These are phyloP conservation scores for Linderniella brevidens DNA, from an alignment of 257 asterid genomes.

Conservation along the genomic window DNA sequence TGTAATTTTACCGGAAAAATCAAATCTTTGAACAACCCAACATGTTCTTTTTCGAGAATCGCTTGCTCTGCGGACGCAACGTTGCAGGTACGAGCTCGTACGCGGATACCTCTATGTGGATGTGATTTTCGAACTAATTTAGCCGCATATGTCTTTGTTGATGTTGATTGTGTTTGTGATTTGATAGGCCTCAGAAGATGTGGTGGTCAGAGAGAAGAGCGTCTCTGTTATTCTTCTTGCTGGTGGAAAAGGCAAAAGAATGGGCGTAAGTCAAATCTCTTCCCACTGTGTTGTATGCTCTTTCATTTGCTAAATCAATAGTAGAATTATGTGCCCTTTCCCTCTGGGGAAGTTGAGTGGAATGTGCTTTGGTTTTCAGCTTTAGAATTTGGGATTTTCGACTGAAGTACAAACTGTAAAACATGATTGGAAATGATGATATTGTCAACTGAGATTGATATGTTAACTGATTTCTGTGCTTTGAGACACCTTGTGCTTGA, in stretches of 20 bases:
- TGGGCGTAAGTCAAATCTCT: conserved; percentile 53
- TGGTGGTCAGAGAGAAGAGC: conserved; percentile 54
- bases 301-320: background rate
- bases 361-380: too few species aligned
- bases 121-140: too few species aligned
- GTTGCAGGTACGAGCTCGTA: background rate
- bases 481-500: conserved; percentile 7
- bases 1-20: conserved; percentile 1
- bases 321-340: background rate
- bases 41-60: conserved; percentile 13
- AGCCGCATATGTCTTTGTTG: too few species aligned
- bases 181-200: conserved; percentile 12
- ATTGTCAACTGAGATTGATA: too few species aligned
- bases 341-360: conserved; percentile 1
- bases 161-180: background rate
- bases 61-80: conserved; percentile 30
- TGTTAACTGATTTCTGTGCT: background rate
- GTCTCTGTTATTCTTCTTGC: conserved; percentile 92
- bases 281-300: background rate
- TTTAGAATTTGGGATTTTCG: too few species aligned
- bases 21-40: conserved; percentile 19
- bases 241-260: conserved; percentile 95
- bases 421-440: too few species aligned
- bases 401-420: too few species aligned
- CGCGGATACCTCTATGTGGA: background rate